Evolutionary conservation across 257 asterid genomes (phyloP).

Genomic region (Anisodus acutangulus): DNA sequence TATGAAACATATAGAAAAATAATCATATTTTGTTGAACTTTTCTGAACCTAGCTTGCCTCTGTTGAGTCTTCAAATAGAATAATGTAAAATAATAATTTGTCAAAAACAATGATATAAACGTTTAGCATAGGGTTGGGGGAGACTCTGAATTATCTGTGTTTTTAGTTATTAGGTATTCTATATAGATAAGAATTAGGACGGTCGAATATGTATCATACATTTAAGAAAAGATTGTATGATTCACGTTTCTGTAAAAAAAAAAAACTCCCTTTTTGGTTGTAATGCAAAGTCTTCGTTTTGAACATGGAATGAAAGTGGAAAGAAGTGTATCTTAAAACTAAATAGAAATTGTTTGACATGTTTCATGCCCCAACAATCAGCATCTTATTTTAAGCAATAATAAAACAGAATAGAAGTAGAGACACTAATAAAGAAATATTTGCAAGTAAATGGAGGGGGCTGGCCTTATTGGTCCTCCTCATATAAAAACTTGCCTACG

Average conservation of each 20-base stretch:
- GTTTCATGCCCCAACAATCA: neutral
- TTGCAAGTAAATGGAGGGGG: neutral
- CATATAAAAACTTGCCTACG: neutral
- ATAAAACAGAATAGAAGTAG: neutral
- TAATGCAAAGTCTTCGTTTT: neutral
- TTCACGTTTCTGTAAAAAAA: neutral
- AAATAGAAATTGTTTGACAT: neutral
- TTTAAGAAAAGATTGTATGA: neutral
- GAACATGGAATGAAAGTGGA: no score
- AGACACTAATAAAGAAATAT: neutral
- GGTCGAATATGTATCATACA: neutral
- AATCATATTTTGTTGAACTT: no score
- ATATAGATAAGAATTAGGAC: neutral
- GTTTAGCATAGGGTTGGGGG: no score
- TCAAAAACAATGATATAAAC: no score
- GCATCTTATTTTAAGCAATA: neutral
- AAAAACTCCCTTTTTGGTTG: neutral
- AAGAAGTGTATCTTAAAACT: no score
- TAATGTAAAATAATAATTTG: no score
- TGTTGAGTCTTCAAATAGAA: no score
- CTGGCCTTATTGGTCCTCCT: neutral
- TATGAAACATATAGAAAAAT: no score
- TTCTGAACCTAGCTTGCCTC: no score
- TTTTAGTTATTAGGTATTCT: neutral
- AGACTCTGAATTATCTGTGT: neutral